Percentiles rank a stretch among this genome's conserved stretches.
These are phyloP conservation scores for Ambrosiella cleistominuta DNA, from an alignment of 2,329 filamentous ascomycete genomes.

Conservation along the genomic window DNA sequence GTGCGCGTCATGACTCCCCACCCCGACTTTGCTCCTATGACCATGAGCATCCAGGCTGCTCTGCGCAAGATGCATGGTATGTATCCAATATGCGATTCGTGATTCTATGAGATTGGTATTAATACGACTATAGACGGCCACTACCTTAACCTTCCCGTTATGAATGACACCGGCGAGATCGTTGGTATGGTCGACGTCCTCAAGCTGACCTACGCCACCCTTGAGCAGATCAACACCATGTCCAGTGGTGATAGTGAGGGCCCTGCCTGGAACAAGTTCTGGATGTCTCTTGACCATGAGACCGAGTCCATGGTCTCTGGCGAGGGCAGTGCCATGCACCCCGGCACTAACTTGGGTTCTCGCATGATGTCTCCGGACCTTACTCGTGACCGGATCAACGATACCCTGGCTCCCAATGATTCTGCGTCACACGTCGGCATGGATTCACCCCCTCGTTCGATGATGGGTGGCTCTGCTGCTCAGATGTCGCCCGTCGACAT, in stretches of 20 bases:
- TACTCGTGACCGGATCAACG: slow-evolving; percentile 49
- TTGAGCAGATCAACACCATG: slow-evolving; percentile 97
- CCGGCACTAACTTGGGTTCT: slow-evolving; percentile 44
- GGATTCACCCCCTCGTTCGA: slow-evolving; percentile 56
- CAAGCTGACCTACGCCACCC: slow-evolving; percentile 91
- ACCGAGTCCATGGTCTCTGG: slow-evolving; percentile 94
- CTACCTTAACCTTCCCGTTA: slow-evolving; percentile 93
- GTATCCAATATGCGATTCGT: slow-evolving; percentile 20
- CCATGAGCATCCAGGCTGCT: slow-evolving; percentile 97
- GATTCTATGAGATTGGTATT: neutral
- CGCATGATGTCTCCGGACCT: slow-evolving; percentile 69
- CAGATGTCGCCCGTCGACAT: slow-evolving; percentile 46
- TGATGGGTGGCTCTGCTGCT: slow-evolving; percentile 31
- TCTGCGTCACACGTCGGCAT: slow-evolving; percentile 83
- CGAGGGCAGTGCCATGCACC: slow-evolving; percentile 48
- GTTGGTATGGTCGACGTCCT: slow-evolving; percentile 99
- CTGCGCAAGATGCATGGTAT: slow-evolving; percentile 97
- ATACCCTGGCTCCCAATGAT: slow-evolving; percentile 82
- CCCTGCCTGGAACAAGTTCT: slow-evolving; percentile 99
- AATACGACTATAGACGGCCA: slow-evolving; percentile 55
- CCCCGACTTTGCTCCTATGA: slow-evolving; percentile 93
- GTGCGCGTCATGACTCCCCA: slow-evolving; percentile 98
- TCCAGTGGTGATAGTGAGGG: slow-evolving; percentile 74
- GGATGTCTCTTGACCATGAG: slow-evolving; percentile 87
- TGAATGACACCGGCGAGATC: slow-evolving; percentile 94